Evolutionary conservation across 208 protist species (phyloP), one percentile per base, ranked within the genome.

Genomic region (Trypanosoma caninum): DNA sequence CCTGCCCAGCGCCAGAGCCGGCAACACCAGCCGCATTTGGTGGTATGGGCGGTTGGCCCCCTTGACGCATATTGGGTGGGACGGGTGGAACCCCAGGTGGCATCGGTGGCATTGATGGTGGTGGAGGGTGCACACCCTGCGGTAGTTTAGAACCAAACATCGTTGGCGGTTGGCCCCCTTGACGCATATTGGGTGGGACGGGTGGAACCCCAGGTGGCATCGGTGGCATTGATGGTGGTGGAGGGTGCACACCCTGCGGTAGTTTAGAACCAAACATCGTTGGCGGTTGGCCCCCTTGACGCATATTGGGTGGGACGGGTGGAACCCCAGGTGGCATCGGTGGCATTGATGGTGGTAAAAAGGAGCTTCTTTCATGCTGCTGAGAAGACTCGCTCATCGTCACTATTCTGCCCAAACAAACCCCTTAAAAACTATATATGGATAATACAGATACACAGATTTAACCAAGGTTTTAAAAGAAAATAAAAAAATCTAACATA

Each of bases 271-370:
- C 44, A n/a, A 41, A 58, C 2, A 60, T 65, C 10, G 68, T 72
- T 51, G 71, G 69, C 34, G 74, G 77, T 41, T 74, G 58, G 20
- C 66, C 74, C 69, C 70, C 68, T 59, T n/a, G n/a, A n/a, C n/a
- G n/a, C n/a, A n/a, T n/a, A n/a, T n/a, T n/a, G n/a, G n/a, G n/a
- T n/a, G n/a, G n/a, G n/a, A n/a, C n/a, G n/a, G n/a, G n/a, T n/a
- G n/a, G n/a, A n/a, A n/a, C n/a, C n/a, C n/a, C n/a, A n/a, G n/a
- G n/a, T n/a, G n/a, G n/a, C n/a, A n/a, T n/a, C n/a, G n/a, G n/a
- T n/a, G n/a, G n/a, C n/a, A n/a, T n/a, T n/a, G n/a, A n/a, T n/a
- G n/a, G n/a, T n/a, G n/a, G n/a, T n/a, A n/a, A n/a, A n/a, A n/a
- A n/a, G n/a, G n/a, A n/a, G n/a, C n/a, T n/a, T n/a, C n/a, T n/a